phyloP scores from a whole-genome alignment of 83 land plant species.

The Picea abies region DNA sequence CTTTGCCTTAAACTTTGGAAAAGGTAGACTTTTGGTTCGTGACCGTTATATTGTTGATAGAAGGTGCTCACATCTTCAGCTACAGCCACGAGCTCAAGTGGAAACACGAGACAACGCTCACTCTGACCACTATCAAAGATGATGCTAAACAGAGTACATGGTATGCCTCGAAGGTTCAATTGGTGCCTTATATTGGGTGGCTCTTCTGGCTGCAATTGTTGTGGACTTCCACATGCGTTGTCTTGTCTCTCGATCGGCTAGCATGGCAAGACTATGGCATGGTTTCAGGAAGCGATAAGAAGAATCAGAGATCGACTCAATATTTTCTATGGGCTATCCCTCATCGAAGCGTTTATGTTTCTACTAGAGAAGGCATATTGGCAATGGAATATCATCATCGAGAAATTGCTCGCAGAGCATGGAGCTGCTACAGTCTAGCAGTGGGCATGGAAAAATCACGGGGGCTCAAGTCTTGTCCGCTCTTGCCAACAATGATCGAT shows the following conservation, averaged over 20 bases:
- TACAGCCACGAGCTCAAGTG: constrained; percentile 50
- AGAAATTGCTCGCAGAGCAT: constrained; percentile 45
- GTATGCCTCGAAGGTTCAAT: constrained; percentile 48
- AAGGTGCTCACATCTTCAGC: constrained; percentile 37
- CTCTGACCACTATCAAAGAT: not conserved
- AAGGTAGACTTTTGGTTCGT: constrained; percentile 40
- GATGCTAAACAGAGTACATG: constrained; percentile 12
- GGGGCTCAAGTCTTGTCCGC: constrained; percentile 51
- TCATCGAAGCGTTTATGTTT: constrained; percentile 74
- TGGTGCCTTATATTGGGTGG: constrained; percentile 61
- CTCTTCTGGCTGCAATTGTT: constrained; percentile 65
- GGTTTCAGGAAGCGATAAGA: not conserved
- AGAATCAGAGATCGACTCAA: constrained; percentile 48
- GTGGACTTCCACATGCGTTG: constrained; percentile 60
- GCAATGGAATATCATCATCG: constrained; percentile 56
- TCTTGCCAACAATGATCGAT: constrained; percentile 31
- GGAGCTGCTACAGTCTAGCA: constrained; percentile 51
- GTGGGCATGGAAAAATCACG: constrained; percentile 60
- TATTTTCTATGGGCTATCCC: constrained; percentile 71
- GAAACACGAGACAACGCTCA: constrained; percentile 27
- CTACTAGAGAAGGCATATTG: constrained; percentile 77
- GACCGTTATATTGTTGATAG: constrained; percentile 29
- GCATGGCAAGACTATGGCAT: not conserved
- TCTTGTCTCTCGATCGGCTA: constrained; percentile 61
- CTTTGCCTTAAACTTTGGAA: constrained; percentile 20